Conservation (phyloP, 2,329 filamentous ascomycete genomes). For the Diaporthe citri region DNA sequence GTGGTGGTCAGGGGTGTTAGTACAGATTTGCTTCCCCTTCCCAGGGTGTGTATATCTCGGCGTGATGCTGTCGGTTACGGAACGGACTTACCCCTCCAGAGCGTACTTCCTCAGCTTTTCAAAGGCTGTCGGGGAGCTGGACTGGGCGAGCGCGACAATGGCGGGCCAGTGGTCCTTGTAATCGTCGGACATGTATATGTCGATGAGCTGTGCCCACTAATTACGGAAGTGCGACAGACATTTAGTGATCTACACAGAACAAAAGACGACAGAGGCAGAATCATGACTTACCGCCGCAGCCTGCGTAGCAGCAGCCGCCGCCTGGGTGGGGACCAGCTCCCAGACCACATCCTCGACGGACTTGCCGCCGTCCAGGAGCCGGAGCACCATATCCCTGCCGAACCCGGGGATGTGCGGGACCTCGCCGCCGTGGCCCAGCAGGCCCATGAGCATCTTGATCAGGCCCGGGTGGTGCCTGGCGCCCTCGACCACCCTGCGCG, state of each 20-base stretch:
- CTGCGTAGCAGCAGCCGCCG: not conserved
- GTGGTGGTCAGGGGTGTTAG: not conserved
- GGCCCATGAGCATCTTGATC: slow-evolving; percentile 6
- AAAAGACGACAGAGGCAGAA: too few species aligned
- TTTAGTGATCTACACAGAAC: not conserved
- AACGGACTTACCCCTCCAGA: not conserved
- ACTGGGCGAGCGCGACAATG: not conserved
- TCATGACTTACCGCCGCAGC: not conserved
- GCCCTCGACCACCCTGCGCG: slow-evolving; percentile 6
- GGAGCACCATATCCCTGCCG: not conserved
- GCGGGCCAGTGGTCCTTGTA: slow-evolving; percentile 7
- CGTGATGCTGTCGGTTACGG: too few species aligned
- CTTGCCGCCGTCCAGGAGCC: not conserved
- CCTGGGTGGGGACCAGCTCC: not conserved
- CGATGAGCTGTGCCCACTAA: slow-evolving; percentile 9
- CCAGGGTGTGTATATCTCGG: not conserved
- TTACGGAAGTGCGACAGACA: accelerated
- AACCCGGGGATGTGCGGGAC: not conserved
- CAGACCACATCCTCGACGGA: slow-evolving; percentile 5
- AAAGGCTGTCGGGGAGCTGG: not conserved
- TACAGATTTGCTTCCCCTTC: not conserved
- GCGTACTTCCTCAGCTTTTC: slow-evolving; percentile 10
- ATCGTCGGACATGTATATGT: not conserved
- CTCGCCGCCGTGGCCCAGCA: not conserved
- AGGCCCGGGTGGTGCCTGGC: not conserved